A percentile compares a stretch with the other conserved stretches of the same genome.
These are phyloP conservation scores for Biancaea sappan DNA, from an alignment of 306 rosid genomes.

Conservation along the genomic window DNA sequence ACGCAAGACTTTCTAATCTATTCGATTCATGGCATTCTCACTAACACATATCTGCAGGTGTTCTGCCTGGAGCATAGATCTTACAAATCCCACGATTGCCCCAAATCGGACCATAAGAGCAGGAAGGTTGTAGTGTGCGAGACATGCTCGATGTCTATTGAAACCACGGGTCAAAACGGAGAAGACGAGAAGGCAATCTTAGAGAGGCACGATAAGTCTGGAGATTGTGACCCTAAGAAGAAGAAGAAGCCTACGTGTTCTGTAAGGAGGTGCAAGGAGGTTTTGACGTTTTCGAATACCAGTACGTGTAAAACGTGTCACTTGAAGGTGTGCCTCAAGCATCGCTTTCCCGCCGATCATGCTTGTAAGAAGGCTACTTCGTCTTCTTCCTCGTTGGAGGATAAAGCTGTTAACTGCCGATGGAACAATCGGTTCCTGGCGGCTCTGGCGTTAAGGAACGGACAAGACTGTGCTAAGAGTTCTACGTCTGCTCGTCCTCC, in stretches of 20 bases:
- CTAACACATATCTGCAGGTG: too few relatives aligned
- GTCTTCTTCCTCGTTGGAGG: neutral
- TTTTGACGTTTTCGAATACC: constrained; percentile 74
- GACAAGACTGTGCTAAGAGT: constrained; percentile 58
- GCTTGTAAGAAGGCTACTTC: constrained; percentile 42
- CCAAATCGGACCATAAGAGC: constrained; percentile 70
- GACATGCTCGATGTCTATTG: constrained; percentile 70
- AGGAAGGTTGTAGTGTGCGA: constrained; percentile 80
- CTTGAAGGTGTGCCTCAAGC: constrained; percentile 77
- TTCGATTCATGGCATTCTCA: too few relatives aligned
- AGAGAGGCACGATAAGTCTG: constrained; percentile 61
- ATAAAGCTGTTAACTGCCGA: constrained; percentile 7
- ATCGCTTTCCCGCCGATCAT: constrained; percentile 85
- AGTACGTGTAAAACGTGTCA: constrained; percentile 74
- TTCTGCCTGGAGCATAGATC: constrained; percentile 87
- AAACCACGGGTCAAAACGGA: constrained; percentile 54
- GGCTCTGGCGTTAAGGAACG: constrained; percentile 59
- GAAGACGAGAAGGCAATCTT: constrained; percentile 52
- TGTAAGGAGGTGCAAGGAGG: constrained; percentile 67
- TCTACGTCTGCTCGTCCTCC: constrained; percentile 48
- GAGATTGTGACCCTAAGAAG: constrained; percentile 70
- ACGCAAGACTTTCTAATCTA: too few relatives aligned
- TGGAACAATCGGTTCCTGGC: constrained; percentile 67
- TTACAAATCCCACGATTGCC: constrained; percentile 71
- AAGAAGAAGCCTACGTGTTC: constrained; percentile 83